A percentile compares a stretch with the other conserved stretches of the same genome.
These are phyloP conservation scores for Protomyces arabidopsidicola DNA, from an alignment of 1,139 yeast genomes.

Conservation along the genomic window DNA sequence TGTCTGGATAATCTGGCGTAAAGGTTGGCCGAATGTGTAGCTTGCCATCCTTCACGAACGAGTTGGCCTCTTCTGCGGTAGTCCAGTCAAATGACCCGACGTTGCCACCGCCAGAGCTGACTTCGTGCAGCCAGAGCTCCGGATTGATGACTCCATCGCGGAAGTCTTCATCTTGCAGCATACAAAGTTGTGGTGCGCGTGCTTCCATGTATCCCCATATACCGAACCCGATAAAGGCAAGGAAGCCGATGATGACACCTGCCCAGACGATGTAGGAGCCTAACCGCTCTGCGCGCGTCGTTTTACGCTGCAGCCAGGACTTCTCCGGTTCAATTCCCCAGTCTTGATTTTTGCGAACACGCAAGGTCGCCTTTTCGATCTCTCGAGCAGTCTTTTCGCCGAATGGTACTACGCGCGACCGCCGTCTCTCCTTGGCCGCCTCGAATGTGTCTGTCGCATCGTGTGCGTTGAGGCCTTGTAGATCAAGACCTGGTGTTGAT, in stretches of 20 bases:
- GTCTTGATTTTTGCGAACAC: conserved; percentile 2
- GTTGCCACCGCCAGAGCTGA: conserved; percentile 31
- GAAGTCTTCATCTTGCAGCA: conserved; percentile 30
- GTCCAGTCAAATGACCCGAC: conserved; percentile 32
- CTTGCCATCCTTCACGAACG: conserved; percentile 30
- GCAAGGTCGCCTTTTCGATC: conserved; percentile 16
- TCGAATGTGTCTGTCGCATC: neutral
- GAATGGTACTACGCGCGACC: neutral
- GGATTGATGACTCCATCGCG: conserved; percentile 23
- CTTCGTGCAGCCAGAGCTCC: conserved; percentile 29
- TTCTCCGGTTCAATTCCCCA: conserved; percentile 22
- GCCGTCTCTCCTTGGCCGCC: neutral
- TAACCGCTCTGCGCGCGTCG: conserved; percentile 9
- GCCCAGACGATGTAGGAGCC: conserved; percentile 6
- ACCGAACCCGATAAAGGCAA: conserved; percentile 1
- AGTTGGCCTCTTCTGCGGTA: conserved; percentile 27
- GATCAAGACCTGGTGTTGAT: neutral
- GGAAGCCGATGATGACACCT: conserved; percentile 10
- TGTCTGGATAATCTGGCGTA: conserved; percentile 30
- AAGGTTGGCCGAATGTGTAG: conserved; percentile 32
- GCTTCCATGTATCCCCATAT: conserved; percentile 17
- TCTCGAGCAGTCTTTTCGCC: conserved; percentile 12
- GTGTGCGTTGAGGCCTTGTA: neutral
- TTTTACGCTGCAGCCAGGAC: conserved; percentile 11
- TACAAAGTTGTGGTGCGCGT: conserved; percentile 20